A percentile compares a stretch with the other conserved stretches of the same genome.
Evolutionary conservation across 2,329 filamentous ascomycete species (phyloP).

Genomic region (Xylaria polymorpha): DNA sequence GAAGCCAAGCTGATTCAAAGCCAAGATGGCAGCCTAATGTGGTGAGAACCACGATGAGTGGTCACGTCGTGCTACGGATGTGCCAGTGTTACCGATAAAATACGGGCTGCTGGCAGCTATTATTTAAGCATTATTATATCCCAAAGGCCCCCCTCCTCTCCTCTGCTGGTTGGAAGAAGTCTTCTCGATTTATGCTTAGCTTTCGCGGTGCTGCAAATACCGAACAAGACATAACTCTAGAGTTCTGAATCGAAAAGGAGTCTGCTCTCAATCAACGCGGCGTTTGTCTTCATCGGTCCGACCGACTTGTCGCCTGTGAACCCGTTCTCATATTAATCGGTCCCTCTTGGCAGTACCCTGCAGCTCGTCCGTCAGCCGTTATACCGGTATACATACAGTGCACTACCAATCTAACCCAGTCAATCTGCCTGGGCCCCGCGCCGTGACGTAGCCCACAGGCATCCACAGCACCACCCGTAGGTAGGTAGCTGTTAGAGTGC

Average conservation of each 20-base stretch:
- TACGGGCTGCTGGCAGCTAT: not conserved
- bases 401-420: constrained; percentile 20
- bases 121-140: constrained; percentile 22
- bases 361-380: constrained; percentile 29
- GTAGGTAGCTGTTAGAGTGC: constrained; percentile 42
- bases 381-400: constrained; percentile 2
- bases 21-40: constrained; percentile 30
- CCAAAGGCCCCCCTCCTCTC: constrained; percentile 16
- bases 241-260: constrained; percentile 2
- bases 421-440: constrained; percentile 27
- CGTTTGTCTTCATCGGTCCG: constrained; percentile 2
- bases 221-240: constrained; percentile 13
- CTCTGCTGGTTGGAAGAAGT: not conserved
- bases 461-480: constrained; percentile 21
- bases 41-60: constrained; percentile 29
- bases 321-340: constrained; percentile 1
- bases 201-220: not conserved
- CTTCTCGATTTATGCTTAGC: not conserved
- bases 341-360: constrained; percentile 36
- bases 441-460: constrained; percentile 38
- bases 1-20: constrained; percentile 12
- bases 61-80: constrained; percentile 42
- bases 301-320: constrained; percentile 1
- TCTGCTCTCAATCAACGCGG: not conserved
- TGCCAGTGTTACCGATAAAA: constrained; percentile 27